Evolutionary conservation across 164 flowering plant species (phyloP), one percentile per base, ranked within the genome.

Genomic region (Piper longum): DNA sequence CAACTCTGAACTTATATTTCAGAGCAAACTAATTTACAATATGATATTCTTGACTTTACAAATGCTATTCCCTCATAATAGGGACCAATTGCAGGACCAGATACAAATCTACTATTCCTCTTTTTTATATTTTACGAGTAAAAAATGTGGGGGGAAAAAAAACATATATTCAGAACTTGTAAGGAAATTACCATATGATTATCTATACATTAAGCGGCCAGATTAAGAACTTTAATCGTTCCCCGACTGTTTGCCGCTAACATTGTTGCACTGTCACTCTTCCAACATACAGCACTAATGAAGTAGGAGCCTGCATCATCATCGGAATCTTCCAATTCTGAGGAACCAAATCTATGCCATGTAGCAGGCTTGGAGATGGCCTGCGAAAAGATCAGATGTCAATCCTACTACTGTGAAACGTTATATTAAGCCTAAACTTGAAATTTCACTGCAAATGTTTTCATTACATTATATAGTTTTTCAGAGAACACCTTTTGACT

Each of bases 211-310:
- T 70, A 93, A 57, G 91, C 80, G 5, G 96, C 86, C 65, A 95
- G 91, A 9, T 84, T 85, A 42, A 91, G 84, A 14, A 91, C 96
- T 71, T 89, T 91, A n/a, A 91, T 89, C 2, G 90, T 91, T 66
- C 99, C 99, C 73, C 83, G 93, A 71, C 98, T 95, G 67, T 91
- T 95, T 5, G 99, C 99, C 13, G 96, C 76, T 69, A 91, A 69
- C 77, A 95, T 79, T 0, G 96, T 91, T 13, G 98, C 85, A 71
- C 88, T 85, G 69, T 89, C 95, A 54, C 92, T 87, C 79, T 95
- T 95, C 96, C 99, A 95, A 75, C 98, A 87, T 1, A 95, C 99
- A 13, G 96, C 95, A 64, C 98, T 91, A 54, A 87, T 89, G 74
- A 95, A 95, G 71, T 86, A 82, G 18, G 96, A 83, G 44, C 81